Evolutionary conservation across 1,284 basidiomycete species (phyloP), one percentile per base, ranked within the genome.

Genomic region (Pascua guehoae): DNA sequence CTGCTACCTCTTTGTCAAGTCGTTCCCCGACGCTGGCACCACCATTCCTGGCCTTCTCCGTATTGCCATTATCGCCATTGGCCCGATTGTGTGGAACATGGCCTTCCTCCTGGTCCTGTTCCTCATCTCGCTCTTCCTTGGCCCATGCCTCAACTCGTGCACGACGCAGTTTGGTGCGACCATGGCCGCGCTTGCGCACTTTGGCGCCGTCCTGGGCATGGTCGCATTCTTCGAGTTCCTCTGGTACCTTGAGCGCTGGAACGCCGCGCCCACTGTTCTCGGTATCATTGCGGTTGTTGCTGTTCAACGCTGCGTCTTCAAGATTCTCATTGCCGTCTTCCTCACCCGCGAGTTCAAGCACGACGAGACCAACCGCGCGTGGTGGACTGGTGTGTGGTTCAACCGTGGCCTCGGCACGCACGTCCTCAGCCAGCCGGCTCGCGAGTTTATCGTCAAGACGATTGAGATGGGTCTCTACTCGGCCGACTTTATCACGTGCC

Each of bases 351-450:
- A 97, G 78, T 94, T 95, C 84, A 96, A 96, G 80, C 91, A 95
- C 71, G 93, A 97, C 73, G 92, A 96, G 80, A 93, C 91, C 17
- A 97, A 96, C 79, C 83, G 91, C 39, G 92, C 92, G 10, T 97
- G 92, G 92, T 97, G 93, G 93, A 94, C 91, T 60, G 71, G 93
- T 70, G 85, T 89, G 65, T 96, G 92, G 92, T 94, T 93, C 74
- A 91, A 91, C 54, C 87, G 92, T 50, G 91, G 91, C 5, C 82
- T 96, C 39, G 93, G 93, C 43, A 71, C 84, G 4, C 87, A 91
- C 74, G 89, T 86, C 45, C 88, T 93, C 83, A 91, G 89, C 16
- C 93, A 96, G 74, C 92, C 93, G 45, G 91, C 90, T 59, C 88
- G 93, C 76, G 89, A 94, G 82, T 94, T 86, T 68, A 85, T 97